Evolutionary conservation across 2,329 filamentous ascomycete genomes (phyloP), one percentile per base, ranked within the genome.

Genomic region (Sclerotinia spermophila): DNA sequence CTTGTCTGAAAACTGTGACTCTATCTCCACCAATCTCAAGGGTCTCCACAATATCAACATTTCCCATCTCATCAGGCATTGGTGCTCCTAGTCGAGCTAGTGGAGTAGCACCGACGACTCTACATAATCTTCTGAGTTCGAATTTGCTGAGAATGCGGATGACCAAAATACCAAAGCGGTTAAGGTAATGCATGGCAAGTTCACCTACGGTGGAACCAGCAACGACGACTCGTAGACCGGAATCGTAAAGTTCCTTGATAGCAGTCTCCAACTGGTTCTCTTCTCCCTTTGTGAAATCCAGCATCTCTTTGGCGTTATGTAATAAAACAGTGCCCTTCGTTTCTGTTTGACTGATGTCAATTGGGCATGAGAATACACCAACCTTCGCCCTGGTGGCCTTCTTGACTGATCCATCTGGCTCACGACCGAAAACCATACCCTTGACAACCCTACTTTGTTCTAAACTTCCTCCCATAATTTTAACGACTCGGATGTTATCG

Each of bases 41-140:
- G 1, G 96, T 98, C 86, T 99, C 96, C 44, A 99, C 96, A 71
- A 99, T 82, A 80, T 99, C 96, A 74, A 99, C 89, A 77, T 83
- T 91, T 75, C 96, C 96, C 94, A 97, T 98, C 86, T 99, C 96
- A 77, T 99, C 96, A n/a, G 96, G 96, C 96, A 99, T 99, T 59
- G 96, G 96, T 24, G 96, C 96, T 74, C 96, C 96, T 62, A 99
- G 86, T 77, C 96, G 91, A 68, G 96, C 96, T 73, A 99, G 87
- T n/a, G 96, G 96, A 21, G 96, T 97, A 70, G 96, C 96, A 73
- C 95, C 95, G 67, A 98, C 95, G 35, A 99, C 96, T 73, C 96
- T 91, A 86, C 96, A 99, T 78, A 98, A 86, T 78, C 96, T 89
- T 77, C 96, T 91, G 72, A 99, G 89, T 83, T 99, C 96, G 79